Evolutionary conservation across 2,329 filamentous ascomycete species (phyloP), one percentile per base, ranked within the genome.

Genomic region (Apiospora rasikravindrae): DNA sequence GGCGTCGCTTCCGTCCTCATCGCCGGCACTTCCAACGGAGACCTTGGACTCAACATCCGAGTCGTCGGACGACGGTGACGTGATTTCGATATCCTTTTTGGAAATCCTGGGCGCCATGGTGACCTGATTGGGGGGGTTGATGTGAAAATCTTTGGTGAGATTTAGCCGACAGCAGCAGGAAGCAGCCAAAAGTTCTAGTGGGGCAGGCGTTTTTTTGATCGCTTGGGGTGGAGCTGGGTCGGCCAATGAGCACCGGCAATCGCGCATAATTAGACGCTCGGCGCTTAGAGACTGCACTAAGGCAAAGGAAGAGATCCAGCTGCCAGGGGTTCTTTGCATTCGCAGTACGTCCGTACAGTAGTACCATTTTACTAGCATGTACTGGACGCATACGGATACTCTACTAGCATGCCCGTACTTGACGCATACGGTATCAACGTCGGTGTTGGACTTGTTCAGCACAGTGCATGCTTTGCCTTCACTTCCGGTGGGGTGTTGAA

Each of bases 21-120:
- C 68, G 33, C 22, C 37, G 68, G 26, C 47, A 49, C 64, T 67
- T n/a, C 53, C 29, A 37, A n/a, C 2, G 13, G 53, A 37, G 29
- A 11, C 53, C 51, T 33, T 26, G 29, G 53, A 61, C 53, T 75
- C 74, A 70, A 76, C 72, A 53, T 78, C 76, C 74, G 75, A 75
- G 70, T 77, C 57, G 70, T 77, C 57, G 57, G 57, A 64, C 29
- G 33, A 64, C 3, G 33, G 57, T 64, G 57, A 40, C 57, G 57
- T 40, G 33, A 37, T 14, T 22, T 64, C 33, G 1, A 61, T 61
- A 8, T 61, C 51, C 19, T 64, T 64, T 40, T 24, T 13, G 33
- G 57, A 40, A 40, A n/a, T n/a, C 4, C 29, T 64, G 33, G 57
- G 57, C 33, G 57, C 57, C 57, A 64, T 64, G 57, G 33, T 64